Percentiles rank a stretch among this genome's conserved stretches.
phyloP scores from a whole-genome alignment of 2,329 filamentous ascomycete species.

The Botrytis elliptica region DNA sequence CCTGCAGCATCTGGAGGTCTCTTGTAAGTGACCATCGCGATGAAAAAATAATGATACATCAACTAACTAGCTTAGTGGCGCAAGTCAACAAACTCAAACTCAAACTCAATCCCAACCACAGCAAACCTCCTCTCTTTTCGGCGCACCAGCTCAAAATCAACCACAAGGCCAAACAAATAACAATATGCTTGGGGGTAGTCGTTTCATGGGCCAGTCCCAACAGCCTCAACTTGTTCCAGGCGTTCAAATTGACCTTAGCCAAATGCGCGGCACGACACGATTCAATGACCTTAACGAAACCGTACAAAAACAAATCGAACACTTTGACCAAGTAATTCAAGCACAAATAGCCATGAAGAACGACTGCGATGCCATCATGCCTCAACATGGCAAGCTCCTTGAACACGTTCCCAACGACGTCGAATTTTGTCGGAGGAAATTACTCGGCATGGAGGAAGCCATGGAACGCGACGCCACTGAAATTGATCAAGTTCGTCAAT shows the following conservation, averaged over 20 bases:
- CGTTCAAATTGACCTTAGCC: constrained; percentile 74
- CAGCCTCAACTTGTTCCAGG: constrained; percentile 62
- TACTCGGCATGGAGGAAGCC: constrained; percentile 62
- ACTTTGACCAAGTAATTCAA: constrained; percentile 77
- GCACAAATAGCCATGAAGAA: constrained; percentile 75
- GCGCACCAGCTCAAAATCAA: constrained; percentile 25
- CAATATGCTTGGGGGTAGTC: constrained; percentile 19
- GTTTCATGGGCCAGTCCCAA: constrained; percentile 47
- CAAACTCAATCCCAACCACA: constrained; percentile 33
- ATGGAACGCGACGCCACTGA: constrained; percentile 61
- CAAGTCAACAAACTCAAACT: constrained; percentile 33
- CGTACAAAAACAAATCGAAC: constrained; percentile 73
- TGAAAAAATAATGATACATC: background rate
- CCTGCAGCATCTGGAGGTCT: constrained; percentile 30
- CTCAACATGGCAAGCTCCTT: constrained; percentile 61
- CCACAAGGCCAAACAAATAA: constrained; percentile 25
- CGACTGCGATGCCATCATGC: constrained; percentile 70
- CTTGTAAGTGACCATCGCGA: constrained; percentile 34
- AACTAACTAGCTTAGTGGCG: constrained; percentile 16
- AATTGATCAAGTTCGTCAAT: constrained; percentile 55
- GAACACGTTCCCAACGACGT: constrained; percentile 65
- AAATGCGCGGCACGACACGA: constrained; percentile 81
- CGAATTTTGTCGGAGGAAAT: constrained; percentile 58
- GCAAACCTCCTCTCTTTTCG: constrained; percentile 29
- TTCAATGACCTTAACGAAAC: constrained; percentile 87